Evolutionary conservation across 2,329 filamentous ascomycete genomes (phyloP).

Genomic region (Ceratocystis papillata): DNA sequence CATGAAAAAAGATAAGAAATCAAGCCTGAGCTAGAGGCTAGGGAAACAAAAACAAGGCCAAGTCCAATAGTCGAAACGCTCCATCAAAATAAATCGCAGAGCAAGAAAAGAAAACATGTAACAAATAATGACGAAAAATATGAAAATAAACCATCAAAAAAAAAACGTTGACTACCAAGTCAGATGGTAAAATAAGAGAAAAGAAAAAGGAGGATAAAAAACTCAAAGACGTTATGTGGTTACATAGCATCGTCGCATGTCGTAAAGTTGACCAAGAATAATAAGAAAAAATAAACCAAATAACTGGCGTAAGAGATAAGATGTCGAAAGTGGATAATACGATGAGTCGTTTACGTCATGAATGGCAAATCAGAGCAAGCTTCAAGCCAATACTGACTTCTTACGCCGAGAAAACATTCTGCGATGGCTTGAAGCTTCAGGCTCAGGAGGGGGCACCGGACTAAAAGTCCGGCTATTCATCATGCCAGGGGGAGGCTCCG

Average conservation of each 20-base stretch:
- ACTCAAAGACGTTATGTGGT: constrained; percentile 6
- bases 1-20: not conserved
- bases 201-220: not conserved
- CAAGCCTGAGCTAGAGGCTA: not conserved
- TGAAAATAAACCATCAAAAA: not conserved
- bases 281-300: constrained; percentile 10
- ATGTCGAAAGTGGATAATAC: constrained; percentile 13
- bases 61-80: not conserved
- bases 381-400: constrained; percentile 21
- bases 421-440: constrained; percentile 24
- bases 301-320: constrained; percentile 6
- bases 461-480: constrained; percentile 1
- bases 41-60: not conserved
- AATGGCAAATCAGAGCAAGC: not conserved
- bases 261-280: constrained; percentile 14
- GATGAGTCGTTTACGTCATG: constrained; percentile 11
- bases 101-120: not conserved
- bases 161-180: not conserved
- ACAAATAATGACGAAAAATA: not conserved
- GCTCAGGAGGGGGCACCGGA: not conserved
- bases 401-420: constrained; percentile 24
- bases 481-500: constrained; percentile 44
- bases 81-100: not conserved
- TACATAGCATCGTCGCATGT: constrained; percentile 10
- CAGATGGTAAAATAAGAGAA: not conserved